Base-by-base conservation (phyloP, 1,284 basidiomycete species). In the Cutaneotrichosporon mucoides region DNA sequence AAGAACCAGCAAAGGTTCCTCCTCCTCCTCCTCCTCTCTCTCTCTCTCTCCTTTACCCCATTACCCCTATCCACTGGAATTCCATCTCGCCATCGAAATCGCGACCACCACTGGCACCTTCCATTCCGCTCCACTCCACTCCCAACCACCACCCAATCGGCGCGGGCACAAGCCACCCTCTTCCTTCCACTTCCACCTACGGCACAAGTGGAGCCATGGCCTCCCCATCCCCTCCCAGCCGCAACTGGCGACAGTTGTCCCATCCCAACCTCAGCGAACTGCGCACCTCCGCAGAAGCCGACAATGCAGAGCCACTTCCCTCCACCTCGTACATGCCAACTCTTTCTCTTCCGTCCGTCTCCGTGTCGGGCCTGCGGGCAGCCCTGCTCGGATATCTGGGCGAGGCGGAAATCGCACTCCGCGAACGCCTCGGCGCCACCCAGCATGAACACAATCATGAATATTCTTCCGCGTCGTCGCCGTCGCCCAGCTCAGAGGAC, bases 301-400 rank as follows among this genome's bases (percentile, higher is more conserved):
- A 41, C 46, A 15, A 9, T 7, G 46, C 35, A 24, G 46, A 48
- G 9, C 12, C 38, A 40, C 44, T 33, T 7, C 49, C 49, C 2
- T 16, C 15, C 5, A 37, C 53, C 3, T 53, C 56, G 3, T 49
- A 38, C 46, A 50, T 62, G 5, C 60, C 60, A 11, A 33, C 56
- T 2, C 57, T 56, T 15, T 41, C 40, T n/a, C 46, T 64, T 8
- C 69, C 72, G 7, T 62, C 61, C 51, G 65, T 69, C 9, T 64
- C 63, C 46, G 64, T 70, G 10, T 59, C 69, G 0, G 69, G 69
- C 11, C 67, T 79, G 5, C 70, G 75, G 12, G 61, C 70, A 0
- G 77, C 77, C 6, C 63, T 79, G 0, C 62, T 79, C 2, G 73
- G 73, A 2, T 79, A 79, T 49, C 55, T 79, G 1, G 69, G 73